Percentiles rank a stretch among this genome's conserved stretches.
Evolutionary conservation across 2,329 filamentous ascomycete genomes (phyloP).

Genomic region (Dothiorella sarmentorum): DNA sequence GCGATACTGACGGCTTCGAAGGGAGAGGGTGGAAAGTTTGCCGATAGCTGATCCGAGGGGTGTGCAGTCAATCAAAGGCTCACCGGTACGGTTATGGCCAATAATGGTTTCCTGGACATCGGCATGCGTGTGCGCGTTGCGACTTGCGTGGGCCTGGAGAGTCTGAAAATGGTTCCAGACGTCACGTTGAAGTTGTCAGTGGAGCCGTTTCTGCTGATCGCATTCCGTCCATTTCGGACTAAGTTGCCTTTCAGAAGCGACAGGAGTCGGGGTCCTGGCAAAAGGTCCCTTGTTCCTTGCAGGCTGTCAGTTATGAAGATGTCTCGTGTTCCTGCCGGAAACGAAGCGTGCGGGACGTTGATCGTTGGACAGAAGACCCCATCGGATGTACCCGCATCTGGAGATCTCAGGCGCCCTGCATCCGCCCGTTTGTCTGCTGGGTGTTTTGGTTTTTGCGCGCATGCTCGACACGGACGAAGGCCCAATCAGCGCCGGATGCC

Average conservation of each 20-base stretch:
- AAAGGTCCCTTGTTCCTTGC: neutral
- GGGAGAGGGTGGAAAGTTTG: conserved; percentile 1
- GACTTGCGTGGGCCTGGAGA: neutral
- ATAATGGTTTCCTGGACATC: neutral
- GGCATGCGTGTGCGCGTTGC: neutral
- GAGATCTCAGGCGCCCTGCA: conserved; percentile 2
- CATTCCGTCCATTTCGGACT: neutral
- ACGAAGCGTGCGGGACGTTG: neutral
- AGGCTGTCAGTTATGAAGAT: neutral
- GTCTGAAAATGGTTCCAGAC: conserved; percentile 4
- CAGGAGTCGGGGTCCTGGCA: neutral
- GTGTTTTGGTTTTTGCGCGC: neutral
- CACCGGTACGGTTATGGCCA: neutral
- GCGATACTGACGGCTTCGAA: no score
- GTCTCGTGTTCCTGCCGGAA: neutral
- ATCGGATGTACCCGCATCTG: conserved; percentile 5
- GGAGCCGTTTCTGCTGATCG: neutral
- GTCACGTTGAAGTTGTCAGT: neutral
- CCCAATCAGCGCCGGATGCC: neutral
- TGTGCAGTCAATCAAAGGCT: neutral
- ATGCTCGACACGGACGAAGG: neutral
- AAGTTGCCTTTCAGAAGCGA: neutral
- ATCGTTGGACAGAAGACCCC: neutral
- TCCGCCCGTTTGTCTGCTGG: neutral
- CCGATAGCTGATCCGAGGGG: neutral